These are phyloP conservation scores for Cladobotryum mycophilum DNA, from an alignment of 2,329 filamentous ascomycete species.

Conservation along the genomic window DNA sequence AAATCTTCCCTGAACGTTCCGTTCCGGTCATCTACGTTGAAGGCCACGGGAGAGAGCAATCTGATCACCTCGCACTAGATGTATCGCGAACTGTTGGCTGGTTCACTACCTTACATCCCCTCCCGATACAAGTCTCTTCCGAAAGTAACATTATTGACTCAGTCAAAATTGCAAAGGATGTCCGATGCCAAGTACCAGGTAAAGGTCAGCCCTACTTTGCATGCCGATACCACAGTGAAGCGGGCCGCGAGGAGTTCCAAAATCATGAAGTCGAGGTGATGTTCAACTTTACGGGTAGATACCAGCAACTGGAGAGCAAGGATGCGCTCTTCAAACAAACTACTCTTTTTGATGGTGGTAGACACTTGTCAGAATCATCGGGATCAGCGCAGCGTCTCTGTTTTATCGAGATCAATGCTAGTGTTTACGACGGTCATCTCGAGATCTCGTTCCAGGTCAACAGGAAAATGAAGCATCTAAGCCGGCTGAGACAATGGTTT, in stretches of 20 bases:
- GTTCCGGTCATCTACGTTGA: constrained; percentile 33
- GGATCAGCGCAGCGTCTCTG: background rate
- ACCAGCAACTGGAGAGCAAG: constrained; percentile 37
- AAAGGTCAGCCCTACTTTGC: constrained; percentile 22
- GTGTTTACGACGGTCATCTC: background rate
- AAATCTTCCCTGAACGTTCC: constrained; percentile 28
- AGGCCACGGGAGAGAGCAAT: constrained; percentile 36
- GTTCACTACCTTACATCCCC: constrained; percentile 38
- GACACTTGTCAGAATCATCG: background rate
- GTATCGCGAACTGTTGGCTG: constrained; percentile 37
- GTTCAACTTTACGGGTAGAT: constrained; percentile 41
- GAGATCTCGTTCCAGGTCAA: background rate
- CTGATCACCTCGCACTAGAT: constrained; percentile 23
- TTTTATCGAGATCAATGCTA: background rate
- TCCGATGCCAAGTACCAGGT: constrained; percentile 25
- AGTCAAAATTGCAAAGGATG: constrained; percentile 27
- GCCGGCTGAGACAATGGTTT: no score
- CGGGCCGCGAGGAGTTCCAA: constrained; percentile 24
- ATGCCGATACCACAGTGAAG: background rate
- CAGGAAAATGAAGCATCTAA: background rate
- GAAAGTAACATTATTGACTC: constrained; percentile 5
- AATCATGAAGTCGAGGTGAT: constrained; percentile 38
- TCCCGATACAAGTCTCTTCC: constrained; percentile 16
- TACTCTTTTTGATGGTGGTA: background rate
- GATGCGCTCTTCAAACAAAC: constrained; percentile 15